Evolutionary conservation across 2,329 filamentous ascomycete species (phyloP), one percentile per base, ranked within the genome.

Genomic region (Didymellaceae sp.): DNA sequence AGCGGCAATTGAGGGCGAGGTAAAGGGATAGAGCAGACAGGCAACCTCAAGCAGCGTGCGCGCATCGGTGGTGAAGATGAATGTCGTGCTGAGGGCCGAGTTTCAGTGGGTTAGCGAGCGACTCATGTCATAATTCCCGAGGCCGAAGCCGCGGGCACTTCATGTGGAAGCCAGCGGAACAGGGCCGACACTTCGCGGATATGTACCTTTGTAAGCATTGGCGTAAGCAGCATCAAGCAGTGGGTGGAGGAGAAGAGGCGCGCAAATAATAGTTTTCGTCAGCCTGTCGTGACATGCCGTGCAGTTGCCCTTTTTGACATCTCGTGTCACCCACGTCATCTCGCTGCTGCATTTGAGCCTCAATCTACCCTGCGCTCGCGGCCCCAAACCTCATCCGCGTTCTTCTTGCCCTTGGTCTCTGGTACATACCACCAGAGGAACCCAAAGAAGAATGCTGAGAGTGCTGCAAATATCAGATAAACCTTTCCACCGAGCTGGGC

Each of bases 311-410:
- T 22, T 41, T 17, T 35, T 28, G 20, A 45, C 21, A n/a, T n/a
- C n/a, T n/a, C 17, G 24, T 37, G 42, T 25, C 14, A 38, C 42
- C 31, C 43, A 43, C 42, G 44, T 41, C 50, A 45, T 40, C 22
- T 16, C 50, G 26, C 22, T 24, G 17, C n/a, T 30, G 35, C 20
- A 13, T 14, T 21, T 24, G 16, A 33, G 26, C 42, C 38, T 62
- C 55, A 72, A 38, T 73, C 70, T 25, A 67, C 68, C 21, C 71
- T 57, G 45, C 68, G 66, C 54, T 78, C 78, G 49, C 90, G 79
- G 1, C 89, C 90, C 92, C 92, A 97, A n/a, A 96, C 91, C 68
- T 96, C 92, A 65, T 96, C 90, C 0, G 83, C 86, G 65, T 88
- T 87, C 66, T 83, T 86, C 80, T 90, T 96, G 2, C 90, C 92